Evolutionary conservation across 345 rosid species (phyloP), one percentile per base, ranked within the genome.

Genomic region (Melaleuca quinquenervia): DNA sequence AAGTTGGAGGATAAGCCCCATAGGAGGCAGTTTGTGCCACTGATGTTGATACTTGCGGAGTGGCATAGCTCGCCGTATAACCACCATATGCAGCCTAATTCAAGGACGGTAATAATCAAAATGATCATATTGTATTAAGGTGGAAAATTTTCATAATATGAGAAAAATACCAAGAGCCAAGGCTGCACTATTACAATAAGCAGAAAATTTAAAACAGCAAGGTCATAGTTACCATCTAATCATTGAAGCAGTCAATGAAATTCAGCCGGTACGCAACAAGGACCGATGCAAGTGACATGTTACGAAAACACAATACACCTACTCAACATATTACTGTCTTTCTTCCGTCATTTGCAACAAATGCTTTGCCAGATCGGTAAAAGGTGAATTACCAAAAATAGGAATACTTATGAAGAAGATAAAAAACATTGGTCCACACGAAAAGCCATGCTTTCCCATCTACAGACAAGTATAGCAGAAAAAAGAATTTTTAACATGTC

Each of bases 1-100:
- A 95, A 8, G 94, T 89, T 20, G 95, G 84, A 82, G 98, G 98
- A 91, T 96, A 98, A 87, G 96, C 92, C 53, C 93, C 95, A 91
- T 96, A 98, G 7, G 93, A 89, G 84, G 94, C 91, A 78, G 88
- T 88, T 85, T 91, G 99, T 60, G 98, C 94, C 82, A 87, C 95
- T 0, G 99, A 89, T 15, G 97, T 58, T n/a, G 97, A 93, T 80
- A 87, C 92, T 84, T 94, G 99, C 22, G 96, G 95, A 75, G 91
- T 84, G 5, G 96, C 62, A 84, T 96, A 96, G 86, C 93, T 91
- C 84, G 94, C 87, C 13, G 94, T 93, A 88, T 97, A 97, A 51
- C 92, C 93, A 82, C 93, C 88, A 91, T 96, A 97, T 58, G 95
- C 93, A 88, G 96, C 96, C 99, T 98, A 14, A 70, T 82, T 52